Conservation (phyloP, 2,329 filamentous ascomycete genomes). For the Cryoendolithus antarcticus region DNA sequence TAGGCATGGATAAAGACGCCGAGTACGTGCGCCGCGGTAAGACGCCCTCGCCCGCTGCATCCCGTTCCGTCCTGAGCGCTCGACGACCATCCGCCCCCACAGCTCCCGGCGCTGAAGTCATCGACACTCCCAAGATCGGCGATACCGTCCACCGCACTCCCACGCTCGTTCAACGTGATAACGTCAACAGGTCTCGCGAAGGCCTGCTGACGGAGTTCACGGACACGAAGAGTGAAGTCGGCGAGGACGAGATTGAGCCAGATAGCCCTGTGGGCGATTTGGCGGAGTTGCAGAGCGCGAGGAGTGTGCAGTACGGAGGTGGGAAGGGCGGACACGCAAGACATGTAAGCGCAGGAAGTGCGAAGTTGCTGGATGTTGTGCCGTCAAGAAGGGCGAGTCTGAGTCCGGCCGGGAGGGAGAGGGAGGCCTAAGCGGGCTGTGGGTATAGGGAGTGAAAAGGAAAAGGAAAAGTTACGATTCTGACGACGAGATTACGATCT, state of each 20-base stretch:
- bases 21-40: constrained; percentile 48
- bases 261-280: constrained; percentile 8
- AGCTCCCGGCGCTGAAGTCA: constrained; percentile 28
- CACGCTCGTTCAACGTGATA: constrained; percentile 50
- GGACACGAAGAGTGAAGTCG: constrained; percentile 19
- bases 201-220: constrained; percentile 44
- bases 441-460: no score
- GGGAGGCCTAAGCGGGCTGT: no score
- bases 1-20: constrained; percentile 47
- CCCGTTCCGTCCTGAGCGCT: neutral
- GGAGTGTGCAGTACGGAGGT: constrained; percentile 52
- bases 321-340: constrained; percentile 45
- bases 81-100: constrained; percentile 1
- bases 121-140: constrained; percentile 9
- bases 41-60: neutral
- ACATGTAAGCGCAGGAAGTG: constrained; percentile 67
- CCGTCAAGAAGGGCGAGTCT: constrained; percentile 3
- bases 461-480: no score
- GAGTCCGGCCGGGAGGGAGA: no score
- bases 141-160: constrained; percentile 42
- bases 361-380: constrained; percentile 55
- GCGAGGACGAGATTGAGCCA: constrained; percentile 11
- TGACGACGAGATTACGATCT: no score
- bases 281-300: constrained; percentile 48
- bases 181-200: constrained; percentile 49